phyloP scores from a whole-genome alignment of 1,284 basidiomycete species.

The Hypsizygus ulmarius region DNA sequence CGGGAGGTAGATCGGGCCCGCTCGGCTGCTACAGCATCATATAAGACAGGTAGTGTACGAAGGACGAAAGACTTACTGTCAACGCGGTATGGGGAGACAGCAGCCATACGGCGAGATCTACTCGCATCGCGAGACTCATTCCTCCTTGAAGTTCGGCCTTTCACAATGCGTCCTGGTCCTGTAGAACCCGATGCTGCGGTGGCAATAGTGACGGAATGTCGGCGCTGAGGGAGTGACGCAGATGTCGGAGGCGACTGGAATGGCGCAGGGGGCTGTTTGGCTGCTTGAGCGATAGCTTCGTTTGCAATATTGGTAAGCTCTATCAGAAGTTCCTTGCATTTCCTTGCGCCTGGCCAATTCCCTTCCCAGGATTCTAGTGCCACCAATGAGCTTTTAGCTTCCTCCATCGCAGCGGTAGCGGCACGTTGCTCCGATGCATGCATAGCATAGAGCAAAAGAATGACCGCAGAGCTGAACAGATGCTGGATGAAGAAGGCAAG shows the following conservation, averaged over 20 bases:
- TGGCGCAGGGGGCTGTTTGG: conserved; percentile 26
- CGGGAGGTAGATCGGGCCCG: conserved; percentile 73
- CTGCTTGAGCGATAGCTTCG: conserved; percentile 54
- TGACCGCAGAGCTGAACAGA: conserved; percentile 86
- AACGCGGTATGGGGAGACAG: conserved; percentile 63
- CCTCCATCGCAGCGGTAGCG: conserved; percentile 73
- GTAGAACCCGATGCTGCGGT: conserved; percentile 30
- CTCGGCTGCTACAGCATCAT: conserved; percentile 43
- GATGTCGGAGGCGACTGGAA: conserved; percentile 32
- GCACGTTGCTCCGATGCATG: conserved; percentile 71
- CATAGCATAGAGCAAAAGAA: conserved; percentile 85
- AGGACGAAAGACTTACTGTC: conserved; percentile 50
- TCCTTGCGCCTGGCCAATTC: conserved; percentile 84
- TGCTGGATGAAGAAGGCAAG: conserved; percentile 91
- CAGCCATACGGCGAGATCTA: conserved; percentile 52
- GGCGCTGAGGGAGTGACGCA: conserved; percentile 43
- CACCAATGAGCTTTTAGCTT: conserved; percentile 70
- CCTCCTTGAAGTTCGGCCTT: conserved; percentile 50
- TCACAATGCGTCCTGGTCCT: conserved; percentile 46
- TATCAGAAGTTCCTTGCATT: conserved; percentile 75
- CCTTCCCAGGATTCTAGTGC: conserved; percentile 83
- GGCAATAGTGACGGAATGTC: conserved; percentile 51
- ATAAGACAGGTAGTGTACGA: conserved; percentile 17
- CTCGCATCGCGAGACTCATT: conserved; percentile 59
- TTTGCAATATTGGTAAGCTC: conserved; percentile 68